These are phyloP conservation scores for Sugiyamaella sp. DNA, from an alignment of 1,139 yeast genomes.

Conservation along the genomic window DNA sequence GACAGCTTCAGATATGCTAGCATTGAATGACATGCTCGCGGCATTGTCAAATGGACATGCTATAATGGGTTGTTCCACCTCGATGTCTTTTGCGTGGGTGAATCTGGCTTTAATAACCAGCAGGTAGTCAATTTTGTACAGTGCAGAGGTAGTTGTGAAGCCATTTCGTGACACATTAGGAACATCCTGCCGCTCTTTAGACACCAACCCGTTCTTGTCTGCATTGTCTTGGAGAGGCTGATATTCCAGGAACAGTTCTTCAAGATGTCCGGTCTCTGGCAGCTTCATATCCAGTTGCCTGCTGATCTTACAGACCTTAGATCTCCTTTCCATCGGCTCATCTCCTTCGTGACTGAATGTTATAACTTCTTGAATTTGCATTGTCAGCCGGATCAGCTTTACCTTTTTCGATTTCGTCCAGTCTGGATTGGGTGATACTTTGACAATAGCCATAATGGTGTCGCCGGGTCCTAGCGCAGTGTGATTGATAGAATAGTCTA, in stretches of 20 bases:
- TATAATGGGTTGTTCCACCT: constrained; percentile 43
- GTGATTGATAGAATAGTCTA: constrained; percentile 42
- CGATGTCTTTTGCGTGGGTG: constrained; percentile 45
- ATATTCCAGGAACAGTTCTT: constrained; percentile 39
- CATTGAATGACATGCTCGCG: constrained; percentile 44
- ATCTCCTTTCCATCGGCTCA: constrained; percentile 39
- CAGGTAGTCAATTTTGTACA: constrained; percentile 43
- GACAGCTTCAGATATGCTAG: constrained; percentile 42
- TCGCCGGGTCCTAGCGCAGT: constrained; percentile 48
- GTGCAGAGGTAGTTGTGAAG: constrained; percentile 43
- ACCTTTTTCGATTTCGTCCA: constrained; percentile 44
- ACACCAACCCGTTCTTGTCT: constrained; percentile 38
- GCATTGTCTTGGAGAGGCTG: constrained; percentile 36
- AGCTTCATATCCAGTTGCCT: constrained; percentile 39
- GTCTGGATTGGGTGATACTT: constrained; percentile 44
- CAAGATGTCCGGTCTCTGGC: constrained; percentile 35
- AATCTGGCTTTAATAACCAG: constrained; percentile 44
- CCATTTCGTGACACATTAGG: constrained; percentile 43
- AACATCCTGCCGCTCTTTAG: constrained; percentile 42
- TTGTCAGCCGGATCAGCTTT: constrained; percentile 42
- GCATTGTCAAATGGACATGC: constrained; percentile 46
- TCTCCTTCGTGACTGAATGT: constrained; percentile 41
- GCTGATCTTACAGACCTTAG: constrained; percentile 39
- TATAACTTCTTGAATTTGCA: constrained; percentile 44
- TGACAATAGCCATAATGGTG: constrained; percentile 38